Evolutionary conservation across 208 protist species (phyloP).

Genomic region (Acanthamoeba triangularis): DNA sequence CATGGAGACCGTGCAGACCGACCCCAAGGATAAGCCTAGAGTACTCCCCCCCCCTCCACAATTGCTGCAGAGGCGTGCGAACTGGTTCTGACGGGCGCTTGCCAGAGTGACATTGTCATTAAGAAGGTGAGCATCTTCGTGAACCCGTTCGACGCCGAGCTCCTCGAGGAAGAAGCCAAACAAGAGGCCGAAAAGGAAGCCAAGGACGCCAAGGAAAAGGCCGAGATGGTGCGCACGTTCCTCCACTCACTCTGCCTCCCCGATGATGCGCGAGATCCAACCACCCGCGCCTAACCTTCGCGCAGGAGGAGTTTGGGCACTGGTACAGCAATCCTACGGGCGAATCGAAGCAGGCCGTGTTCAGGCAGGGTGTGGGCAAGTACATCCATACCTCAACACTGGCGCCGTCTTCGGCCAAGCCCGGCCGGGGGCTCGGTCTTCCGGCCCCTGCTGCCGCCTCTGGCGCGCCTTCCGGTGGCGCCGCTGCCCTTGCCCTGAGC

Average conservation of each 20-base stretch:
- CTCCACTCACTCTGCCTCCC: background rate
- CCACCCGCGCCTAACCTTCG: background rate
- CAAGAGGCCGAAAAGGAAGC: slow-evolving; percentile 62
- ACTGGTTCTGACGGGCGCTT: background rate
- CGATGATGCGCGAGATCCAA: no score
- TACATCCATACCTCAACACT: slow-evolving; percentile 2
- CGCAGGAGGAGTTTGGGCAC: slow-evolving; percentile 50
- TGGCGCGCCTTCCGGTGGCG: background rate
- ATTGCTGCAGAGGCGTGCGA: background rate
- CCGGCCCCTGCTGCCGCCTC: background rate
- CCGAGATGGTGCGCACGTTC: background rate
- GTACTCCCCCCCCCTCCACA: background rate
- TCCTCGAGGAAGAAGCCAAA: slow-evolving; percentile 14
- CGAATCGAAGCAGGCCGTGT: slow-evolving; percentile 16
- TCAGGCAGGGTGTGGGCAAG: slow-evolving; percentile 43
- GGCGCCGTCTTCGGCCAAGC: background rate
- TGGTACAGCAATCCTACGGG: slow-evolving; percentile 54
- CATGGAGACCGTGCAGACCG: slow-evolving; percentile 88
- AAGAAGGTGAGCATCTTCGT: slow-evolving; percentile 64
- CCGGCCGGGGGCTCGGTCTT: background rate
- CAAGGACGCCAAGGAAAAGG: background rate
- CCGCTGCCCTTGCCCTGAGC: background rate
- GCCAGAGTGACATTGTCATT: slow-evolving; percentile 18
- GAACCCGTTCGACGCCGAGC: slow-evolving; percentile 23
- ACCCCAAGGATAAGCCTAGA: slow-evolving; percentile 31